Evolutionary conservation across 2,329 filamentous ascomycete species (phyloP).

Genomic region (Ophidiomyces ophidiicola): DNA sequence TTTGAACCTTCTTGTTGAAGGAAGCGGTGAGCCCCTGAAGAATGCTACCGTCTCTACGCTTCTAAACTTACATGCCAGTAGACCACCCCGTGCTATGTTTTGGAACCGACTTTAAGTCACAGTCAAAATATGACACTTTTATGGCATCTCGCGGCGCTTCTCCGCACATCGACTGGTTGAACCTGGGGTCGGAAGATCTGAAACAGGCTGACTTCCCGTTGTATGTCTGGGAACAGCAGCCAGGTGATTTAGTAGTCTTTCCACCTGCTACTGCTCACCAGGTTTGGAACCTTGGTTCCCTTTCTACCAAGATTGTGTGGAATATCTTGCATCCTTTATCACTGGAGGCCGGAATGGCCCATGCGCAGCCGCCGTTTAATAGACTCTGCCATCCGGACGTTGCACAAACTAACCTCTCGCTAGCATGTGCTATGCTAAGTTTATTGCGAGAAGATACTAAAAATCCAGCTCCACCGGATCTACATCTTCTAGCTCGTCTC

Average conservation of each 20-base stretch:
- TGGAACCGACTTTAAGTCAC: conserved; percentile 26
- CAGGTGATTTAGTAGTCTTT: conserved; percentile 27
- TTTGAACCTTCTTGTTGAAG: conserved; percentile 25
- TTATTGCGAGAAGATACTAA: conserved; percentile 18
- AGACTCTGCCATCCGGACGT: conserved; percentile 27
- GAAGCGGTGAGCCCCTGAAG: conserved; percentile 19
- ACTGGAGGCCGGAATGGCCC: conserved; percentile 24
- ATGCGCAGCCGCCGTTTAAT: conserved; percentile 28
- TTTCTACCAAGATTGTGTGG: conserved; percentile 29
- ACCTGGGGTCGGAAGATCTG: conserved; percentile 22
- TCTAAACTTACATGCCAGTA: conserved; percentile 11
- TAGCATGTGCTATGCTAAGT: conserved; percentile 25
- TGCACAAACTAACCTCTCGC: conserved; percentile 21
- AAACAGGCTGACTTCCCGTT: conserved; percentile 26
- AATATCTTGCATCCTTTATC: conserved; percentile 28
- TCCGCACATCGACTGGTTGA: conserved; percentile 27
- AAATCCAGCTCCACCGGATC: conserved; percentile 19
- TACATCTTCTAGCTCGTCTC: conserved; percentile 21
- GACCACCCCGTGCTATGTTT: conserved; percentile 23
- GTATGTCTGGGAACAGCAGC: conserved; percentile 25
- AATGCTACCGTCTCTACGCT: background rate
- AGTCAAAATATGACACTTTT: conserved; percentile 25
- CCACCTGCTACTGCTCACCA: conserved; percentile 29
- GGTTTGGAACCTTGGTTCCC: conserved; percentile 26
- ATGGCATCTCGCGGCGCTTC: conserved; percentile 25